phyloP scores from a whole-genome alignment of 2,329 filamentous ascomycete species.

The Metarhizium rileyi region DNA sequence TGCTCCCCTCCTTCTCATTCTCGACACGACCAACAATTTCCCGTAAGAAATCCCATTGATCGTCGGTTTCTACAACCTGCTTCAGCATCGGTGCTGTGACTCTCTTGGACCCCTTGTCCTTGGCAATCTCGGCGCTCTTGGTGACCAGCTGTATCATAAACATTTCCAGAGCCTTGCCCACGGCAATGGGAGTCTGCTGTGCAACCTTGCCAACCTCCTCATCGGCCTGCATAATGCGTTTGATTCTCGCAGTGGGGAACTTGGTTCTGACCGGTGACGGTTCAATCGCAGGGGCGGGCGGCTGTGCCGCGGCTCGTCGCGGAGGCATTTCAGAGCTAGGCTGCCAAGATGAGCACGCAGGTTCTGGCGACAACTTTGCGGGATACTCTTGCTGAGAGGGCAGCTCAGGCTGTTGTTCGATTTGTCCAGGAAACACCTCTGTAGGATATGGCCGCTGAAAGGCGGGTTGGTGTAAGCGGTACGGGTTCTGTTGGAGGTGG shows the following conservation, averaged over 20 bases:
- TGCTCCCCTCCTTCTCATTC: conserved; percentile 39
- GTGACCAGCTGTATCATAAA: conserved; percentile 95
- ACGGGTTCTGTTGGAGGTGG: conserved; percentile 10
- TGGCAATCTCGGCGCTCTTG: conserved; percentile 77
- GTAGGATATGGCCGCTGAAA: conserved; percentile 6
- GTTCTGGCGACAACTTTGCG: not conserved
- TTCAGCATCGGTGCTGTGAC: conserved; percentile 89
- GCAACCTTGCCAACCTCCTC: conserved; percentile 98
- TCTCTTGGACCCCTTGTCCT: conserved; percentile 74
- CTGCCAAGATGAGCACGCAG: conserved; percentile 2
- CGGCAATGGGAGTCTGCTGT: conserved; percentile 92
- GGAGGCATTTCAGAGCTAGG: conserved; percentile 24
- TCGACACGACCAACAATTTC: conserved; percentile 85
- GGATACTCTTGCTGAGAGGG: conserved; percentile 2
- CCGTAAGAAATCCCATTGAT: conserved; percentile 86
- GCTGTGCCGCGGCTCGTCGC: conserved; percentile 17
- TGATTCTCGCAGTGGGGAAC: conserved; percentile 94
- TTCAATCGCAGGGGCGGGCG: conserved; percentile 34
- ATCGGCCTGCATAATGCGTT: conserved; percentile 98
- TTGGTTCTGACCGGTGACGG: conserved; percentile 80
- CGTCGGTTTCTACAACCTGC: conserved; percentile 75
- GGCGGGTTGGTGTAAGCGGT: conserved; percentile 10
- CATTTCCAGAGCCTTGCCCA: conserved; percentile 89
- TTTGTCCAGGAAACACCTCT: not conserved
- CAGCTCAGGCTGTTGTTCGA: conserved; percentile 3